Percentiles rank a stretch among this genome's conserved stretches.
These are phyloP conservation scores for Colletotrichum kahawae DNA, from an alignment of 2,329 filamentous ascomycete genomes.

Conservation along the genomic window DNA sequence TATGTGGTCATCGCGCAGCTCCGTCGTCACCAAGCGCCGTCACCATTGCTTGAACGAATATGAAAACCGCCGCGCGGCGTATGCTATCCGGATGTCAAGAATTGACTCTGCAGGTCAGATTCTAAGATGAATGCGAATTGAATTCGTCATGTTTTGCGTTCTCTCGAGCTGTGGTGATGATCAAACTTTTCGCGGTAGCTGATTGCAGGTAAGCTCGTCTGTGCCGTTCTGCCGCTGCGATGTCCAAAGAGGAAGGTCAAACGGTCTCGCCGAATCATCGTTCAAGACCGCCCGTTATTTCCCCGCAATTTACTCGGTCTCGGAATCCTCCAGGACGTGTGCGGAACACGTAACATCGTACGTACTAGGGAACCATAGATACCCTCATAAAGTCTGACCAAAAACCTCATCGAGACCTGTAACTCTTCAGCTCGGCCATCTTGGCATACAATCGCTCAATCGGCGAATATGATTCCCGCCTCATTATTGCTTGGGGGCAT, in stretches of 20 bases:
- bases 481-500: conserved; percentile 24
- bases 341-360: background rate
- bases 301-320: background rate
- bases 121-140: background rate
- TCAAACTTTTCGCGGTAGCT: background rate
- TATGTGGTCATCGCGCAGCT: background rate
- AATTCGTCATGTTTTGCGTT: background rate
- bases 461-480: background rate
- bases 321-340: background rate
- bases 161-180: background rate
- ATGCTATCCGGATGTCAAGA: background rate
- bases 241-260: conserved; percentile 11
- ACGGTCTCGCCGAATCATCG: background rate
- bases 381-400: background rate
- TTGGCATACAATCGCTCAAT: background rate
- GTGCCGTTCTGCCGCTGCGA: background rate
- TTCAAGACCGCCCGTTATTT: background rate
- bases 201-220: background rate
- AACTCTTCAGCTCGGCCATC: background rate
- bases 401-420: background rate
- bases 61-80: background rate
- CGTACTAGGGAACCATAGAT: background rate
- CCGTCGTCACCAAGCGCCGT: background rate
- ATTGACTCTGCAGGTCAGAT: background rate
- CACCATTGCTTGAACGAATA: background rate